A percentile compares a stretch with the other conserved stretches of the same genome.
phyloP scores from a whole-genome alignment of 441 rosid genomes.

The Erodium texanum region DNA sequence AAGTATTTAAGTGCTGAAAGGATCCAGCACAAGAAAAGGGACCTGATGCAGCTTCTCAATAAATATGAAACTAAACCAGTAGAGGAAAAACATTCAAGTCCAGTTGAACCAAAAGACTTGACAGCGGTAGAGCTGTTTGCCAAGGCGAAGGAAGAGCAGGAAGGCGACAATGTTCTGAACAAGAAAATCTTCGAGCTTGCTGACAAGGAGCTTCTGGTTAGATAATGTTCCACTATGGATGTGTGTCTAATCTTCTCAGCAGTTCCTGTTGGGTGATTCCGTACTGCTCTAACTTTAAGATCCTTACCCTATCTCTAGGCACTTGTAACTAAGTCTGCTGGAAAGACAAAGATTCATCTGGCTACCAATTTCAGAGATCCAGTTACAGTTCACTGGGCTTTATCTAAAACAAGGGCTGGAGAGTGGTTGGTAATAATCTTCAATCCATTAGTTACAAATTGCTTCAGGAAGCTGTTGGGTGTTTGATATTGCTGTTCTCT shows the following conservation, averaged over 20 bases:
- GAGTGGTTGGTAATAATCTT: conserved; percentile 85
- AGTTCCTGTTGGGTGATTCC: background rate
- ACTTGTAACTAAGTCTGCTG: conserved; percentile 55
- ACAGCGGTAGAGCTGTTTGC: conserved; percentile 52
- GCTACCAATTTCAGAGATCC: conserved; percentile 68
- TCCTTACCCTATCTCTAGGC: conserved; percentile 37
- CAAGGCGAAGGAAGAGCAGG: conserved; percentile 45
- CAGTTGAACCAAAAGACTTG: conserved; percentile 43
- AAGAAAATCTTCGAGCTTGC: conserved; percentile 63
- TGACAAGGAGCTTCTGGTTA: conserved; percentile 64
- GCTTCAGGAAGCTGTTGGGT: conserved; percentile 11
- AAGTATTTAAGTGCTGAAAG: conserved; percentile 38
- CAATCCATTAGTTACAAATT: conserved; percentile 8
- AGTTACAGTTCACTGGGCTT: conserved; percentile 83
- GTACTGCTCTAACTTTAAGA: conserved; percentile 12
- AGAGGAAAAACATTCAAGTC: conserved; percentile 22
- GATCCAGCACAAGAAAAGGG: conserved; percentile 70
- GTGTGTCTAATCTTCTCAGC: background rate
- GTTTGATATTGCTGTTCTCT: conserved; percentile 14
- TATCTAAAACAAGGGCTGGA: conserved; percentile 54
- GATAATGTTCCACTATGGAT: conserved; percentile 21
- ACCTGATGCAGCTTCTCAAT: conserved; percentile 50
- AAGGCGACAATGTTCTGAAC: conserved; percentile 41
- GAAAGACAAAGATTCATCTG: conserved; percentile 52
- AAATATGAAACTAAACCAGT: conserved; percentile 35